Evolutionary conservation across 768 basidiomycete species (phyloP).

Genomic region (Rhizopogon vesiculosus): DNA sequence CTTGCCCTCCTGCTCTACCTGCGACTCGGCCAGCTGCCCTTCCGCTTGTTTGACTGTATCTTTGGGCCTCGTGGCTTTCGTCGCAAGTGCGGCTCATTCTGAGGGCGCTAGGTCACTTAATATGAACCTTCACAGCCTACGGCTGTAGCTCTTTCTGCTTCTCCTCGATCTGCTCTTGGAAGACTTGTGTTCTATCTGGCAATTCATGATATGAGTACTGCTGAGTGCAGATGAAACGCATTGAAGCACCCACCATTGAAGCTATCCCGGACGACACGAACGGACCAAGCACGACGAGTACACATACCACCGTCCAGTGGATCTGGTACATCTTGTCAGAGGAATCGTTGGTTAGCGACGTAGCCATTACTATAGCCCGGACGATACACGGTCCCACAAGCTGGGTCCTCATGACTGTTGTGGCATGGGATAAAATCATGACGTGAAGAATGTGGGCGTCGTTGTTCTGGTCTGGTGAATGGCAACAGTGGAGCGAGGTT

Average conservation of each 20-base stretch:
- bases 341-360: too few species aligned
- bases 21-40: slow-evolving; percentile 40
- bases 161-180: slow-evolving; percentile 87
- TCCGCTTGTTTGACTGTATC: slow-evolving; percentile 45
- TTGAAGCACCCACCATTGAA: slow-evolving; percentile 60
- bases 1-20: slow-evolving; percentile 49
- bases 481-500: too few species aligned
- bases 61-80: slow-evolving; percentile 63
- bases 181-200: slow-evolving; percentile 89
- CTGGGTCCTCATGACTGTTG: too few species aligned
- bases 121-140: slow-evolving; percentile 87
- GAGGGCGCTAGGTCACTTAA: slow-evolving; percentile 81
- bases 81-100: slow-evolving; percentile 62
- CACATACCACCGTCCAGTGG: too few species aligned
- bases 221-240: not conserved
- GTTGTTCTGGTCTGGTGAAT: too few species aligned
- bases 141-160: slow-evolving; percentile 95
- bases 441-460: too few species aligned
- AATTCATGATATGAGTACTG: not conserved
- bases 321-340: too few species aligned
- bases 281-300: too few species aligned
- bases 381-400: too few species aligned
- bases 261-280: slow-evolving; percentile 57
- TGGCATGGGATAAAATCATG: too few species aligned
- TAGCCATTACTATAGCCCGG: too few species aligned